phyloP scores from a whole-genome alignment of 1,284 basidiomycete species.

The Apiotrichum porosum region DNA sequence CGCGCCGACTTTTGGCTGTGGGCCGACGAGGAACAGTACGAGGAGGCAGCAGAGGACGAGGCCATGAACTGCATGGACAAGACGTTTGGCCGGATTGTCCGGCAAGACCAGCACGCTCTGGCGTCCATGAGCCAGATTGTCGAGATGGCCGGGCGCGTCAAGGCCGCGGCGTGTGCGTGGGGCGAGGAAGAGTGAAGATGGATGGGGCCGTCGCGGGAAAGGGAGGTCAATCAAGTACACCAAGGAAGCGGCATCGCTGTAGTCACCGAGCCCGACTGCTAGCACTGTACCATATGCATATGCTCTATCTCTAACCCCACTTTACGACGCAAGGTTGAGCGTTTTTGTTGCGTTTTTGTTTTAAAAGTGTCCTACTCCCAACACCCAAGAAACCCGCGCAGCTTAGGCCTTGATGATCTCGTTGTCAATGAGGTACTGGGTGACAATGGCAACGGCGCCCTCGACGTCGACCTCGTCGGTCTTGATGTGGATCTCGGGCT shows the following conservation, averaged over 20 bases:
- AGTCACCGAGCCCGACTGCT: too few species aligned
- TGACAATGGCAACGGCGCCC: slow-evolving; percentile 74
- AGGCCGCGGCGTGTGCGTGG: slow-evolving; percentile 8
- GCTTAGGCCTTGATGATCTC: slow-evolving; percentile 38
- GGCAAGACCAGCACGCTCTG: slow-evolving; percentile 7
- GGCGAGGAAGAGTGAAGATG: not conserved
- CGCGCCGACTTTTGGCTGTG: slow-evolving; percentile 14
- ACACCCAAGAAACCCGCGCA: too few species aligned
- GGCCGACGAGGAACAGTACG: slow-evolving; percentile 16
- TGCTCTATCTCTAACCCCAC: not conserved
- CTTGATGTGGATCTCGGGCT: slow-evolving; percentile 87
- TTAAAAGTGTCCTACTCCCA: too few species aligned
- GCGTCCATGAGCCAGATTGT: slow-evolving; percentile 8
- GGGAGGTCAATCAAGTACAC: too few species aligned
- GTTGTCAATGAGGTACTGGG: slow-evolving; percentile 68
- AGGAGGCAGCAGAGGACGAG: slow-evolving; percentile 16
- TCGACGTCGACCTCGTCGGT: slow-evolving; percentile 76
- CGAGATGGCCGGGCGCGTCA: slow-evolving; percentile 10
- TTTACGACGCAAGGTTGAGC: not conserved
- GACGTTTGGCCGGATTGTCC: slow-evolving; percentile 11
- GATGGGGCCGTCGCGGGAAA: too few species aligned
- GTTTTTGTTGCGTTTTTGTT: not conserved
- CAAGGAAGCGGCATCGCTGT: too few species aligned
- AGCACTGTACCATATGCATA: slow-evolving; percentile 9
- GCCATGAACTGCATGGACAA: slow-evolving; percentile 16